Base-by-base conservation (phyloP, 352 stramenopile genomes). In the Phytophthora sojae region DNA sequence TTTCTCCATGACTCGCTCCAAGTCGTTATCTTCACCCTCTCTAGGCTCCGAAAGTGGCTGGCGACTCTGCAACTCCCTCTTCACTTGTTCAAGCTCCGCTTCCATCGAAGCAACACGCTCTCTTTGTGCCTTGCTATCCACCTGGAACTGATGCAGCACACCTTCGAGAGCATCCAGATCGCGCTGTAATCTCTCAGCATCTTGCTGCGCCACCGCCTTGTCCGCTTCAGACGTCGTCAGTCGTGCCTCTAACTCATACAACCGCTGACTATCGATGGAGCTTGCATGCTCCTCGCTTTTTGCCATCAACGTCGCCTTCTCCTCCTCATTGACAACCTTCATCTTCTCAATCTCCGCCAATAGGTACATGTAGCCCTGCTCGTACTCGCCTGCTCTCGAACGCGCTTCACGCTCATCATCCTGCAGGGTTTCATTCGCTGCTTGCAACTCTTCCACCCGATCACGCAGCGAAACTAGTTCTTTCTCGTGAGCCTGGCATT, bases 191-290 rank as follows among this genome's bases (percentile, higher is more conserved):
- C 85, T 75, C 26, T 80, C 79, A 0, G 79, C 83, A 35, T 94
- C 86, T 64, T 91, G 79, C 6, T 86, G 45, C 2, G 86, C 86
- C 3, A 94, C 57, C 9, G 70, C 45, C 30, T 92, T 90, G 57
- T 94, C 86, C 0, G 86, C 86, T 70, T 93, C 85, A 0, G 72
- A 82, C 4, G 85, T 71, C 0, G 71, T 69, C 11, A 94, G 65
- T 1, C 71, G 76, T 19, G 86, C 77, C 49, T 92, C 77, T n/a
- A 94, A 63, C 12, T 92, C 85, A 58, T 91, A 92, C 30, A 92
- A 25, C 4, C 69, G 45, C 52, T 94, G 85, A 26, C 78, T 78
- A 32, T 91, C 83, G 12, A 72, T 70, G 7, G 83, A 94, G 14
- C 75, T 67, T 4, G 71, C 75, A 42, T 91, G 80, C 6, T 80